phyloP scores from a whole-genome alignment of 2,329 filamentous ascomycete species.

The Huntiella omanensis region DNA sequence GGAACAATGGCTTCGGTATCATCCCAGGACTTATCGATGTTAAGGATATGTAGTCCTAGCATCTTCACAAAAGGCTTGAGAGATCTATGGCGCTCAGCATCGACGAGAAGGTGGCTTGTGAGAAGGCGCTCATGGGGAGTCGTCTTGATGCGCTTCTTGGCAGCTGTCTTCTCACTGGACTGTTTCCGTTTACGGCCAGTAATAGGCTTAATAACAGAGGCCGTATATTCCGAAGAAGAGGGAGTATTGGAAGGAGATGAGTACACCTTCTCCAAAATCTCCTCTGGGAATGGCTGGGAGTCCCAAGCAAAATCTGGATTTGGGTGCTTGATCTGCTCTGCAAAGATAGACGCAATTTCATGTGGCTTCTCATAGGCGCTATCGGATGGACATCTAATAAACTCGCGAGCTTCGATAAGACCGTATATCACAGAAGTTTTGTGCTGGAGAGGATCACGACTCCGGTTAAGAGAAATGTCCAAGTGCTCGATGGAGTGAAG shows the following conservation, averaged over 20 bases:
- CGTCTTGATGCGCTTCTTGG: constrained; percentile 7
- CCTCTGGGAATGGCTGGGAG: constrained; percentile 26
- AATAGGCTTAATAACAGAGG: constrained; percentile 1
- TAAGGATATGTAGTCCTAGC: constrained; percentile 8
- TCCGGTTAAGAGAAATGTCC: constrained; percentile 24
- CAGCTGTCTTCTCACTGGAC: constrained; percentile 3
- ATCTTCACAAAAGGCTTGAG: constrained; percentile 9
- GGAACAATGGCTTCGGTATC: constrained; percentile 5
- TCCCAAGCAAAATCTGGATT: constrained; percentile 26
- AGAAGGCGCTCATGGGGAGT: not conserved
- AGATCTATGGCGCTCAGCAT: constrained; percentile 9
- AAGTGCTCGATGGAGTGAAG: constrained; percentile 38
- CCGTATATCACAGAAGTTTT: constrained; percentile 26
- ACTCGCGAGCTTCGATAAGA: constrained; percentile 19
- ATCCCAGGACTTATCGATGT: constrained; percentile 5
- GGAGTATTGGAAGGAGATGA: constrained; percentile 18
- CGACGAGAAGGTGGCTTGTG: constrained; percentile 3
- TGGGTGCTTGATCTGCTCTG: constrained; percentile 24
- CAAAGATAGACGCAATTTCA: constrained; percentile 28
- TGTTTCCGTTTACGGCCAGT: constrained; percentile 24
- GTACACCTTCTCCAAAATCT: constrained; percentile 29
- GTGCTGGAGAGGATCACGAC: constrained; percentile 23
- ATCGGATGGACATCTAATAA: constrained; percentile 24
- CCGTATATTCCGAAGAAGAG: not conserved
- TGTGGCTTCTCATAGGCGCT: constrained; percentile 23